Evolutionary conservation across 2,329 filamentous ascomycete species (phyloP).

Genomic region (Fusarium burgessii): DNA sequence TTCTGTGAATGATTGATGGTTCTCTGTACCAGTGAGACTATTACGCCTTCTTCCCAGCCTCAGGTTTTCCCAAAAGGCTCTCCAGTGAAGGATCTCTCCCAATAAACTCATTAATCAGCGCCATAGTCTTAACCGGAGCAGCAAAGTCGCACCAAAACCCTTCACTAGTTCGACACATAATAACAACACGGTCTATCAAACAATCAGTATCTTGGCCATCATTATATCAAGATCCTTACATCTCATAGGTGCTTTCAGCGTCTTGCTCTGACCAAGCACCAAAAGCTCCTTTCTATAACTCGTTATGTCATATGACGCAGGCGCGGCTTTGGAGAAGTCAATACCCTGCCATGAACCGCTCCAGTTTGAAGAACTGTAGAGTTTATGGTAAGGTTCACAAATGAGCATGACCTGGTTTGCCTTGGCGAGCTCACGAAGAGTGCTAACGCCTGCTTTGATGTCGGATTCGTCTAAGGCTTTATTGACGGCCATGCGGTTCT

Average conservation of each 20-base stretch:
- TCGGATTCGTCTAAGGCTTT: neutral
- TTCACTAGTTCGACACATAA: conserved; percentile 19
- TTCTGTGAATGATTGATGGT: too few relatives aligned
- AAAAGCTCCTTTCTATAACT: neutral
- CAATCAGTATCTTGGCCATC: accelerated
- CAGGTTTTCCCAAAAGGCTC: neutral
- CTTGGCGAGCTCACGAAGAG: neutral
- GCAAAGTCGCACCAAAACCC: conserved; percentile 27
- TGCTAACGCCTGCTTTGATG: neutral
- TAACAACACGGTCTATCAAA: neutral
- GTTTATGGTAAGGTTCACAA: neutral
- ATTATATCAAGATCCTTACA: neutral
- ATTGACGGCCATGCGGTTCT: neutral
- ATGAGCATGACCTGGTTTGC: conserved; percentile 2
- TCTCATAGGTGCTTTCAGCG: neutral
- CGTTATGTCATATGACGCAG: neutral
- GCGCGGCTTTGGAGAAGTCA: neutral
- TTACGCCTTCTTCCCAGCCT: too few relatives aligned
- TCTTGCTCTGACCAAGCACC: neutral
- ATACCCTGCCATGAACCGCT: conserved; percentile 9
- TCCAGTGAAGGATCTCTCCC: neutral
- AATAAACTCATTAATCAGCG: neutral
- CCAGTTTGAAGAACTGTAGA: conserved; percentile 14
- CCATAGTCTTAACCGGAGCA: neutral
- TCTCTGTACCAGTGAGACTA: too few relatives aligned